Base-by-base conservation (phyloP, 129 eudicot genomes). In the Lactuca saligna region DNA sequence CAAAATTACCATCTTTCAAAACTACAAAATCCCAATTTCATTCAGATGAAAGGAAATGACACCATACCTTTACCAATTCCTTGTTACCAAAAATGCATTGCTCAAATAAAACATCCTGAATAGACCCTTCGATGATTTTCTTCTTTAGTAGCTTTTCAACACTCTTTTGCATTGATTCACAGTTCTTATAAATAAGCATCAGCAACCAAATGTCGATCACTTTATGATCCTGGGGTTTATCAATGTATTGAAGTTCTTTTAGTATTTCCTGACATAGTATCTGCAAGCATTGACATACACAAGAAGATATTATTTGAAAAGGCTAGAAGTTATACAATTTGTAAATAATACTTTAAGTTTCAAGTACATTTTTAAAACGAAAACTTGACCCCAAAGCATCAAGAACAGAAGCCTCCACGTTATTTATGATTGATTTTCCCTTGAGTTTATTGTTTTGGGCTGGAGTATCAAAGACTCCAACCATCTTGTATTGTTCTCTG, bases 161-260 rank as follows among this genome's bases (percentile, higher is more conserved):
- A 54, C 76, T 82, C 80, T 82, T 89, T 68, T 82, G 94, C 94
- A 89, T 84, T 41, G 94, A 72, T 65, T 86, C 88, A 31, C 82
- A 70, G 66, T 82, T 89, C 82, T 80, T 86, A 78, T 71, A 86
- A 58, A 89, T 67, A 34, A 86, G 86, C 57, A 84, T 80, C 77
- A 89, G 82, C 66, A 89, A 80, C 96, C 96, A 89, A 72, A 89
- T 78, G 76, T 89, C 96, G 44, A 89, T 80, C 82, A 82, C 87
- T 76, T 89, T 89, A 70, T 89, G 94, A 72, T 86, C 86, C 48
- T 76, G 84, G 65, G 90, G 79, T 73, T 78, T 83, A 69, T 86
- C 86, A 20, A 86, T 66, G 77, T 54, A 57, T 76, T 86, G 86
- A 77, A 89, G 80, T 76, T 86, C 96, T 75, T 85, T 89, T 20